Conservation (phyloP, 2,329 filamentous ascomycete genomes). For the Gaeumannomyces sp. region DNA sequence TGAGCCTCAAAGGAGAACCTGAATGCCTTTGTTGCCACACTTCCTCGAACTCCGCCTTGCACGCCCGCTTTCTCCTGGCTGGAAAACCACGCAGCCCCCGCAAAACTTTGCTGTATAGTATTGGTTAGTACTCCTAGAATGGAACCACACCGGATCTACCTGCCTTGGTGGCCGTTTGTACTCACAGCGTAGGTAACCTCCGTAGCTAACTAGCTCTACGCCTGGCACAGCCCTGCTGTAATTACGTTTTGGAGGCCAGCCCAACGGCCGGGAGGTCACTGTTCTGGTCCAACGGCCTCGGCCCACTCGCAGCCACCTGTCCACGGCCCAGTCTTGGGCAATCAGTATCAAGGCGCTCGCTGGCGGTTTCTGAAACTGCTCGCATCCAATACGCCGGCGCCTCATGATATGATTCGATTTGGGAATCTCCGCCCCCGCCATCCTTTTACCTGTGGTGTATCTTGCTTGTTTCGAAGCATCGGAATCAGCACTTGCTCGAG, state of each 20-base stretch:
- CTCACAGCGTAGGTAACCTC: not conserved
- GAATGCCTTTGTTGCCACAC: not conserved
- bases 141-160: constrained; percentile 8
- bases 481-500: not conserved
- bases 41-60: not conserved
- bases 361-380: not conserved
- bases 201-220: not conserved
- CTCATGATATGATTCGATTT: constrained; percentile 3
- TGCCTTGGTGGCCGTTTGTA: not conserved
- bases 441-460: constrained; percentile 11
- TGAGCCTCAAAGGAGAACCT: not conserved
- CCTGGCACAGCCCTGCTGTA: not conserved
- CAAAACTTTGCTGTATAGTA: constrained; percentile 31
- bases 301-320: not conserved
- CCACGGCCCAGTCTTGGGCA: not conserved
- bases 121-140: constrained; percentile 34
- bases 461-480: constrained; percentile 4
- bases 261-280: not conserved
- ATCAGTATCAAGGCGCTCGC: not conserved
- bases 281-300: constrained; percentile 13
- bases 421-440: constrained; percentile 9
- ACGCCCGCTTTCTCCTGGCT: not conserved
- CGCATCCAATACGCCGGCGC: constrained; percentile 4
- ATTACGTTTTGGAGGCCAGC: not conserved
- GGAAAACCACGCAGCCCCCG: not conserved